Base-by-base conservation (phyloP, 129 eudicot species). In the Flaveria brownii region DNA sequence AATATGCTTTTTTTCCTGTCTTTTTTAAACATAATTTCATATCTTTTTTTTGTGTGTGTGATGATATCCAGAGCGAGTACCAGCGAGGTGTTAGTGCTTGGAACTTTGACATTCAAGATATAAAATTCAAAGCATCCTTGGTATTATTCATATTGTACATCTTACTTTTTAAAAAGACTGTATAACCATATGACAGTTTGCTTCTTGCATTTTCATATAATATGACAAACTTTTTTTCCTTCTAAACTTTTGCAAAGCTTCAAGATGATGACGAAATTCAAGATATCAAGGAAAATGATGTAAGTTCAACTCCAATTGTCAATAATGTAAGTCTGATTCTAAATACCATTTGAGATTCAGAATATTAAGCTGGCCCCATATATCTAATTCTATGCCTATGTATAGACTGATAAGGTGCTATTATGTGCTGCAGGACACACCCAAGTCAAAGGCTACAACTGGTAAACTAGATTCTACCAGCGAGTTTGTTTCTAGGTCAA, bases 1-100 rank as follows among this genome's bases (percentile, higher is more conserved):
- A 30, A 67, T 45, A 39, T 36, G 65, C 42, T 17, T 62, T 18
- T 63, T 69, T 43, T 55, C 42, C 10, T 25, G 30, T 5, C 36
- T 11, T 56, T 36, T 49, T n/a, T 25, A 73, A 49, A 17, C 47
- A 26, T 52, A 43, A 15, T 16, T 69, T 77, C 42, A 59, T 69
- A 16, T 25, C 11, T 73, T 52, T 50, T 14, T 2, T 2, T 33
- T 39, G 22, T 49, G 4, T 25, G 67, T 33, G 74, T 26, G 78
- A 56, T 80, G 70, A 66, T 46, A 18, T 67, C 54, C 96, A 94
- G 99, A 94, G 93, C 63, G 97, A 91, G 89, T 94, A 94, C 82
- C 92, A 94, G 79, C 89, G 97, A 87, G 99, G 99, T 79, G 99
- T 94, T 26, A 94, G 99, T 84, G 97, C 96, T 28, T 94, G 99